A percentile compares a stretch with the other conserved stretches of the same genome.
Conservation (phyloP, 1,139 yeast genomes). For the Lodderomyces metapsilosis region DNA sequence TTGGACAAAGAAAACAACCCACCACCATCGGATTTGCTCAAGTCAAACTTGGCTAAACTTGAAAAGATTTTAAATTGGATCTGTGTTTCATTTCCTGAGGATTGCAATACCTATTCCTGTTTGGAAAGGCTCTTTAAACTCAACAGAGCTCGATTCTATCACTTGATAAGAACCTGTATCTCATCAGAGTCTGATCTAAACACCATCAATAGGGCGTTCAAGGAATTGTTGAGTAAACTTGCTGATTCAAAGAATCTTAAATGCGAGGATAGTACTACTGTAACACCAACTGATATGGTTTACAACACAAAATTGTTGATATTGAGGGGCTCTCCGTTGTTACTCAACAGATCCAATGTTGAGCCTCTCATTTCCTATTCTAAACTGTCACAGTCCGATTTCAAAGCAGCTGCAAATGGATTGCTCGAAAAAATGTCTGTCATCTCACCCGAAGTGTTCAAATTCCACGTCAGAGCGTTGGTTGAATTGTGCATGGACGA, state of each 20-base stretch:
- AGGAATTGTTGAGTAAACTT: conserved; percentile 57
- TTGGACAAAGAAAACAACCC: conserved; percentile 36
- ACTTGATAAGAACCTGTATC: conserved; percentile 54
- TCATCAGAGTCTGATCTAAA: conserved; percentile 60
- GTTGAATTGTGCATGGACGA: conserved; percentile 35
- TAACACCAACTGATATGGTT: conserved; percentile 50
- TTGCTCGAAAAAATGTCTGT: conserved; percentile 60
- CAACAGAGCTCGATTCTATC: conserved; percentile 56
- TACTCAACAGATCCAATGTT: conserved; percentile 67
- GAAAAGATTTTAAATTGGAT: conserved; percentile 68
- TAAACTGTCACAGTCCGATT: conserved; percentile 30
- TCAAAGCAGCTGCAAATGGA: conserved; percentile 43
- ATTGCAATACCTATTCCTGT: conserved; percentile 45
- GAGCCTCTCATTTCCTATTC: conserved; percentile 50
- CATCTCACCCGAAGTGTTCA: conserved; percentile 63
- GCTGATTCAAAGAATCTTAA: conserved; percentile 50
- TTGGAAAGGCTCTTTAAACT: conserved; percentile 51
- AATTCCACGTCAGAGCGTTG: conserved; percentile 55
- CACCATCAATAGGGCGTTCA: conserved; percentile 58
- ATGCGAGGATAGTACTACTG: conserved; percentile 31
- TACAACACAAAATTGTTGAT: conserved; percentile 54
- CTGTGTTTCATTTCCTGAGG: conserved; percentile 54
- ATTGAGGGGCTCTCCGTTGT: conserved; percentile 58
- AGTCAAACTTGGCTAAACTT: conserved; percentile 33
- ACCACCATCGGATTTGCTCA: conserved; percentile 20